Percentiles rank a stretch among this genome's conserved stretches.
phyloP scores from a whole-genome alignment of 768 basidiomycete species.

The Leccinum incarnatum region DNA sequence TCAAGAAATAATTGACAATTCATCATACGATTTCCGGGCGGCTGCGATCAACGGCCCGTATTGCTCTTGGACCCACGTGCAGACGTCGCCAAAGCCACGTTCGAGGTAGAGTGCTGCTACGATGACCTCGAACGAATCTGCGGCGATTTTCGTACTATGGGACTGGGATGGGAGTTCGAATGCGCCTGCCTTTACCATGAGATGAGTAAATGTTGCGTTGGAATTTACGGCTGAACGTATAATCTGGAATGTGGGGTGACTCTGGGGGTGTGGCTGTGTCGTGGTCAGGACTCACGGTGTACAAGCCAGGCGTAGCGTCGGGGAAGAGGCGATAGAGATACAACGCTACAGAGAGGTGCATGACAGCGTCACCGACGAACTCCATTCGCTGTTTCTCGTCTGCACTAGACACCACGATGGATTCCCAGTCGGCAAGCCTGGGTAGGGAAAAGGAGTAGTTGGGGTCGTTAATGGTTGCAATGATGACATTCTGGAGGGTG shows the following conservation, averaged over 20 bases:
- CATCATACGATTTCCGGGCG: constrained; percentile 29
- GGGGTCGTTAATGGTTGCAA: constrained; percentile 29
- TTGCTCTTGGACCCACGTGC: constrained; percentile 37
- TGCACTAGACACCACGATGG: constrained; percentile 23
- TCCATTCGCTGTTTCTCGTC: constrained; percentile 42
- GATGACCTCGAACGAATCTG: constrained; percentile 47
- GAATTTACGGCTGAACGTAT: constrained; percentile 27
- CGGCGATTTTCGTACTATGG: constrained; percentile 36
- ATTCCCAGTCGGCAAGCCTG: constrained; percentile 29
- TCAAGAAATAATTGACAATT: constrained; percentile 17
- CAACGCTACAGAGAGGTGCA: constrained; percentile 41
- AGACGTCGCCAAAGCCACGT: constrained; percentile 36
- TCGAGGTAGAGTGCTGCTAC: constrained; percentile 44
- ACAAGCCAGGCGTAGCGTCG: constrained; percentile 32
- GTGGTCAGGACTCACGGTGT: constrained; percentile 31
- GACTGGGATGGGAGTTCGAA: constrained; percentile 20
- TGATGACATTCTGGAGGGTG: constrained; percentile 22
- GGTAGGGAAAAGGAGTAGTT: constrained; percentile 27
- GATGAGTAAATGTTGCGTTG: constrained; percentile 38
- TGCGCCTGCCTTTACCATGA: constrained; percentile 37
- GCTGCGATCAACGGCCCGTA: constrained; percentile 38
- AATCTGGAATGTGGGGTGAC: constrained; percentile 12
- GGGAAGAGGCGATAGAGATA: constrained; percentile 36
- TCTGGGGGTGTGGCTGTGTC: background rate
- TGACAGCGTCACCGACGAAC: constrained; percentile 47